Base-by-base conservation (phyloP, 2,329 filamentous ascomycete genomes). In the Alternaria metachromatica region DNA sequence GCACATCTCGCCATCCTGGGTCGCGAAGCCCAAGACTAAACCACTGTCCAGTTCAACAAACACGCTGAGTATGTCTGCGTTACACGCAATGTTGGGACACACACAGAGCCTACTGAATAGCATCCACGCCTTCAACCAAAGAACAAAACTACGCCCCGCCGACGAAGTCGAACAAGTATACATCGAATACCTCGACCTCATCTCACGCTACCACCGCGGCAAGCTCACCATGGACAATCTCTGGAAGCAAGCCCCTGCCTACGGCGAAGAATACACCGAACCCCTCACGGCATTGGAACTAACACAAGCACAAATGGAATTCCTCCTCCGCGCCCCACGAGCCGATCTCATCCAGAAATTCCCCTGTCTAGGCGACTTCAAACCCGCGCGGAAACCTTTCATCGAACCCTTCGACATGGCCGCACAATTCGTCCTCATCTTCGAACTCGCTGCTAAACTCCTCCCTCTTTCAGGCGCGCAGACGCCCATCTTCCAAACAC, bases 401-500 rank as follows among this genome's bases (percentile, higher is more conserved):
- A 25, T 60, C 9, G 58, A 68, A 8, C 67, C 72, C 4, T 64
- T 69, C 18, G 69, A 73, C n/a, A n/a, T 65, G 3, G 62, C 58
- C 5, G 61, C 59, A 45, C 55, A 74, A 43, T 62, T 67, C 55
- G 13, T 62, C 26, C 48, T 49, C n/a, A 61, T 76, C 63, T 65
- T 74, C 50, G 53, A 66, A 15, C 50, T 73, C 49, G 68, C 64
- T 43, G 65, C 49, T 15, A 62, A 56, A 45, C 63, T 68, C 5
- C 58, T 65, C 20, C 54, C 54, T 51, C 68, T 55, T 51, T 41
- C 53, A 51, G 43, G n/a, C 37, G 46, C 9, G 55, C 41, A 43
- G 26, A 55, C 69, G 0, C 76, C 77, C 1, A 68, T 76, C 3
- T 79, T 78, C 60, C 70, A 72, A 2, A 70, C 71, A 1, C 60